These are phyloP conservation scores for Raffaelea albimanens DNA, from an alignment of 2,329 filamentous ascomycete species.

Conservation along the genomic window DNA sequence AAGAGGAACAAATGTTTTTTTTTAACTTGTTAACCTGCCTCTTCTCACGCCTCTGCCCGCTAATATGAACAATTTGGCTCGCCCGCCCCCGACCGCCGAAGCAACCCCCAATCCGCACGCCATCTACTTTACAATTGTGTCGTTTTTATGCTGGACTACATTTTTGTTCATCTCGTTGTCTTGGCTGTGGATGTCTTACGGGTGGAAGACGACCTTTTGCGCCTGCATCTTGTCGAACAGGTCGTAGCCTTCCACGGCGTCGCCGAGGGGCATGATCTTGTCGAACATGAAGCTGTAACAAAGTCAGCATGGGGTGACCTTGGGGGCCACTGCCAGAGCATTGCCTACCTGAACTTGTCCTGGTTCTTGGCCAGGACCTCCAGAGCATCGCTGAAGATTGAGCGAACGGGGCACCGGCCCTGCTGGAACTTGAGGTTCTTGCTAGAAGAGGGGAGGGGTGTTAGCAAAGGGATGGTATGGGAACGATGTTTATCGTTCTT, in stretches of 20 bases:
- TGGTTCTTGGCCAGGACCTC: conserved; percentile 57
- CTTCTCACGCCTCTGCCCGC: no score
- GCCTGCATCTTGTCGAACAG: conserved; percentile 64
- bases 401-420: conserved; percentile 67
- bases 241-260: conserved; percentile 59
- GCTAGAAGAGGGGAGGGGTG: conserved; percentile 22
- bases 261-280: conserved; percentile 59
- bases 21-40: background rate
- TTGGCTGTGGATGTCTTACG: conserved; percentile 17
- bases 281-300: conserved; percentile 62
- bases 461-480: background rate
- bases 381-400: conserved; percentile 58
- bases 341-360: conserved; percentile 53
- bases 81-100: no score
- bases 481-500: no score
- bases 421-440: conserved; percentile 69
- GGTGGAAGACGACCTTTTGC: conserved; percentile 64
- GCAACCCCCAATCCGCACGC: no score
- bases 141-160: conserved; percentile 3
- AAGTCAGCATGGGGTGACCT: background rate
- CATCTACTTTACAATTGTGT: background rate
- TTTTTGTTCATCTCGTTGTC: background rate
- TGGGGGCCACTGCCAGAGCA: background rate
- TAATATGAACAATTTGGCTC: no score
- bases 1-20: no score